Conservation (phyloP, 2,329 filamentous ascomycete genomes). For the Neonectria hederae region DNA sequence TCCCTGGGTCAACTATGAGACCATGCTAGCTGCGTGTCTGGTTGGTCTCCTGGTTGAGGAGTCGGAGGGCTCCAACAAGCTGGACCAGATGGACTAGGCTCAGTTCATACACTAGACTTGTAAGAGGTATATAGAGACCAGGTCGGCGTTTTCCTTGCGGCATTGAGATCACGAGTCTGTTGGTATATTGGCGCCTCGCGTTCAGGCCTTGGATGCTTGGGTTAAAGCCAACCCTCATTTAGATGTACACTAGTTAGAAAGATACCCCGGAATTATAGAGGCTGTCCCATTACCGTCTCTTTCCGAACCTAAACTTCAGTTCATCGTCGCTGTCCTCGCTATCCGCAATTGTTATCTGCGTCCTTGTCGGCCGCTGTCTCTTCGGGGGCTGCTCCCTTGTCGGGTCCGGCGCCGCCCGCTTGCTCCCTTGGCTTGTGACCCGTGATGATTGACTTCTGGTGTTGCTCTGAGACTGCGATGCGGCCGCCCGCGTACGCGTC, state of each 20-base stretch:
- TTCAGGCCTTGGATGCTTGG: not conserved
- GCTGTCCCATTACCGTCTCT: slow-evolving; percentile 51
- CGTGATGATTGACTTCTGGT: slow-evolving; percentile 43
- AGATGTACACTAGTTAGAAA: slow-evolving; percentile 43
- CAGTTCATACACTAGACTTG: not conserved
- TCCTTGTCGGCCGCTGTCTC: slow-evolving; percentile 47
- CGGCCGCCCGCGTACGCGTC: slow-evolving; percentile 37
- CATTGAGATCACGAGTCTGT: slow-evolving; percentile 2
- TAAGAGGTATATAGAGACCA: slow-evolving; percentile 2
- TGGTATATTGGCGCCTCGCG: not conserved
- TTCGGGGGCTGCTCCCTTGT: slow-evolving; percentile 45
- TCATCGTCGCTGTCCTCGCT: slow-evolving; percentile 65
- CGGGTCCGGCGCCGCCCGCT: slow-evolving; percentile 47
- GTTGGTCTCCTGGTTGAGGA: slow-evolving; percentile 72
- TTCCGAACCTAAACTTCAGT: slow-evolving; percentile 65
- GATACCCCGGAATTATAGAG: slow-evolving; percentile 44
- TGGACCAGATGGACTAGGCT: slow-evolving; percentile 70
- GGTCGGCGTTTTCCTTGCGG: slow-evolving; percentile 7
- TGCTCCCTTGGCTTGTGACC: slow-evolving; percentile 43
- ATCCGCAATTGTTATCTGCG: slow-evolving; percentile 48
- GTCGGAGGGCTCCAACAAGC: slow-evolving; percentile 52
- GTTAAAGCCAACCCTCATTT: slow-evolving; percentile 14
- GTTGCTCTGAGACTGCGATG: slow-evolving; percentile 44
- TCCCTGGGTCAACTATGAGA: slow-evolving; percentile 78
- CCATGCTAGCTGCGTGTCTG: slow-evolving; percentile 71